These are phyloP conservation scores for Oryza officinalis DNA, from an alignment of 176 grass and related monocot species.

Conservation along the genomic window DNA sequence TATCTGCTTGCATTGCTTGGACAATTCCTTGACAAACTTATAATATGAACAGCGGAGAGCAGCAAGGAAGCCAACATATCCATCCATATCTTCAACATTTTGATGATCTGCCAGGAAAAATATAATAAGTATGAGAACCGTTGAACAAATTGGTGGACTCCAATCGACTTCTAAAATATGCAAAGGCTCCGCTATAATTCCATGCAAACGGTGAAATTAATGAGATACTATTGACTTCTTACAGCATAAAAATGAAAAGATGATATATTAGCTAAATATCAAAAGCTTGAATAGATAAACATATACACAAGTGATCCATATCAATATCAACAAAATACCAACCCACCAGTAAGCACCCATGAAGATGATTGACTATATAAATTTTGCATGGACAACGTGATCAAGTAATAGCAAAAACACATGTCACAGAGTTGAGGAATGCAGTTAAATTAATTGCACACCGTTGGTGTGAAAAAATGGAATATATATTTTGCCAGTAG, in stretches of 20 bases:
- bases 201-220: slow-evolving; percentile 18
- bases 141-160: slow-evolving; percentile 25
- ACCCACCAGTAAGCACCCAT: not conserved
- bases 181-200: not conserved
- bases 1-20: slow-evolving; percentile 95
- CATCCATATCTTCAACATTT: slow-evolving; percentile 80
- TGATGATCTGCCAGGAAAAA: slow-evolving; percentile 44
- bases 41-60: slow-evolving; percentile 74
- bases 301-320: slow-evolving; percentile 17
- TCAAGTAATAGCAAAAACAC: not conserved
- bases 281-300: slow-evolving; percentile 11
- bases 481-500: not conserved
- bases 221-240: not conserved
- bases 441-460: slow-evolving; percentile 6
- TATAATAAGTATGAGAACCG: not conserved
- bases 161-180: not conserved
- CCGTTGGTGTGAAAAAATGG: not conserved
- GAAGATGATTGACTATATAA: slow-evolving; percentile 1
- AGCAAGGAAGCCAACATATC: slow-evolving; percentile 94
- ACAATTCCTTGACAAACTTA: slow-evolving; percentile 78
- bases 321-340: not conserved
- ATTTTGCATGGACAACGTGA: slow-evolving; percentile 6
- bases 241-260: slow-evolving; percentile 3
- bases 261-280: not conserved
- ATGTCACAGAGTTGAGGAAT: not conserved